Base-by-base conservation (phyloP, 2,329 filamentous ascomycete genomes). In the Plenodomus lindquistii region DNA sequence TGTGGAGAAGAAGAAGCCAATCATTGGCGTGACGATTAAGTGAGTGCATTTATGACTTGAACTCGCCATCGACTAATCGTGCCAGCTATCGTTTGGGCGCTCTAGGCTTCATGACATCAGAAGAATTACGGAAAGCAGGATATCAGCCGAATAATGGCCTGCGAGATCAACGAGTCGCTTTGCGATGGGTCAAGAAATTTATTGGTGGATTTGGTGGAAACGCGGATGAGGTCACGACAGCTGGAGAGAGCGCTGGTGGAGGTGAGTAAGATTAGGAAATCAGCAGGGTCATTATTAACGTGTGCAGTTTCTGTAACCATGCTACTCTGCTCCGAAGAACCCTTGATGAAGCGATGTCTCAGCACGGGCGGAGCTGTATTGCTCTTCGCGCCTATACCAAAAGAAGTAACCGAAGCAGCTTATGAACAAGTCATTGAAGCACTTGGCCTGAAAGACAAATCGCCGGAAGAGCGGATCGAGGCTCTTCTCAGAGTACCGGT, bases 241-340 rank as follows among this genome's bases (percentile, higher is more conserved):
- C 74, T n/a, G 79, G 79, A 15, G 74, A 80, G 54, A 78, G 75
- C 40, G 77, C 77, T 5, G 79, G 79, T 24, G 78, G 67, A n/a
- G 66, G 77, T 74, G 64, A 56, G 72, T 55, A 13, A 31, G 11
- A 11, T 13, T 4, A 31, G 15, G 27, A 31, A 8, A 7, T 31
- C 27, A 8, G 27, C 6, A 31, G n/a, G n/a, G n/a, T n/a, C 17
- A n/a, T 3, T 29, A 41, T 51, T 60, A 29, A 59, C 34, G 5
- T 2, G 3, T 11, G 16, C 9, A 67, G 64, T 64, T n/a, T 60
- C 66, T 17, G 61, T 57, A 3, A 63, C 57, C 3, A 59, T 65
- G 54, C 46, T 70, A 4, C 56, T 70, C 4, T 50, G 53, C 20
- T 69, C 65, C 4, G 53, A 67, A 45, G 63, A 69, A 31, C 66